Evolutionary conservation across 2,329 filamentous ascomycete species (phyloP).

Genomic region (Xylariaceae sp.): DNA sequence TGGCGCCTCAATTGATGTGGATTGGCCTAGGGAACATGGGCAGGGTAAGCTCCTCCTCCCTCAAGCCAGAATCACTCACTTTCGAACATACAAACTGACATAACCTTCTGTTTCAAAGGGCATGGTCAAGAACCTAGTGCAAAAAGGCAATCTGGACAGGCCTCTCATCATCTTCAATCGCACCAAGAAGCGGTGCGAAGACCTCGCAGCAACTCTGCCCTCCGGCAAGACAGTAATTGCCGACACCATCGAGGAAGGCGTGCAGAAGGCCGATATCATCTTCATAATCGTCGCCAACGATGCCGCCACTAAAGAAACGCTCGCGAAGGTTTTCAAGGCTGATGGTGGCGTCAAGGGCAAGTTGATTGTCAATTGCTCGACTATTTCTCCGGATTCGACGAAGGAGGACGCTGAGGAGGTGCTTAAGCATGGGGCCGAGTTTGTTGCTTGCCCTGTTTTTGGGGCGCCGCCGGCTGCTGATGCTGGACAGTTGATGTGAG

Average conservation of each 20-base stretch:
- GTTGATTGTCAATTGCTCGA: conserved; percentile 82
- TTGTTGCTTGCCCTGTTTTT: conserved; percentile 69
- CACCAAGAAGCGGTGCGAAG: conserved; percentile 60
- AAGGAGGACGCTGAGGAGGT: conserved; percentile 59
- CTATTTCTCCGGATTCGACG: conserved; percentile 79
- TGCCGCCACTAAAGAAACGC: conserved; percentile 61
- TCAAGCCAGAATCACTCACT: conserved; percentile 1
- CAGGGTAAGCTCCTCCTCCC: conserved; percentile 48
- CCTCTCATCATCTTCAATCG: conserved; percentile 81
- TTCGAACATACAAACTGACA: conserved; percentile 18
- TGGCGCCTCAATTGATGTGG: conserved; percentile 65
- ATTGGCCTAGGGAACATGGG: conserved; percentile 89
- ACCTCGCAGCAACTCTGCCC: conserved; percentile 59
- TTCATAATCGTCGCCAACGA: conserved; percentile 82
- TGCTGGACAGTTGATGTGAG: conserved; percentile 54
- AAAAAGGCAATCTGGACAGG: conserved; percentile 67
- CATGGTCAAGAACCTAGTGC: conserved; percentile 78
- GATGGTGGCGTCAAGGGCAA: conserved; percentile 66
- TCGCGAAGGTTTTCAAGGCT: conserved; percentile 52
- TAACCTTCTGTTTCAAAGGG: too few relatives aligned
- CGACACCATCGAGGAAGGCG: conserved; percentile 60
- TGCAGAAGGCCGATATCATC: conserved; percentile 68
- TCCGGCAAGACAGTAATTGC: conserved; percentile 61
- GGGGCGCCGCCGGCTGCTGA: conserved; percentile 61
- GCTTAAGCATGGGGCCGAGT: conserved; percentile 59